Evolutionary conservation across 352 stramenopile species (phyloP).

Genomic region (Phytopythium cucurbitacearum): DNA sequence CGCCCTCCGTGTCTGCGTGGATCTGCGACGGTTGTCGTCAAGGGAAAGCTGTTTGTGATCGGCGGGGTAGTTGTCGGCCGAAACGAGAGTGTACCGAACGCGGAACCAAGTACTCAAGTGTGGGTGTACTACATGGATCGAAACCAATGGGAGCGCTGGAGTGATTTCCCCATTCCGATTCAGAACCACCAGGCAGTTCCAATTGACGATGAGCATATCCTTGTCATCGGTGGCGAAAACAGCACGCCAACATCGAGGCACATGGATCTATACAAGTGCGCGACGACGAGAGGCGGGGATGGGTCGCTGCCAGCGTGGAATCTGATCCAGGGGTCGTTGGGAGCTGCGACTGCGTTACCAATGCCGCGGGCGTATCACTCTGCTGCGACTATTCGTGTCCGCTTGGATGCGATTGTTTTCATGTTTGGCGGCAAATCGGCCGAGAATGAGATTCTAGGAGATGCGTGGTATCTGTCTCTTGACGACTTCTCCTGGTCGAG

Average conservation of each 20-base stretch:
- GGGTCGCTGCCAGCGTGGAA: slow-evolving; percentile 72
- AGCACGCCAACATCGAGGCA: slow-evolving; percentile 66
- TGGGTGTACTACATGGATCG: slow-evolving; percentile 57
- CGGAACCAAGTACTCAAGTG: slow-evolving; percentile 49
- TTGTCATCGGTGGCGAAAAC: slow-evolving; percentile 81
- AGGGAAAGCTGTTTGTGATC: slow-evolving; percentile 71
- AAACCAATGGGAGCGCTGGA: slow-evolving; percentile 70
- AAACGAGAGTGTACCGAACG: slow-evolving; percentile 3
- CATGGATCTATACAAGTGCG: slow-evolving; percentile 84
- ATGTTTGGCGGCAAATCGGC: slow-evolving; percentile 78
- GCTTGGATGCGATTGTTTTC: slow-evolving; percentile 76
- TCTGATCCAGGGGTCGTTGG: slow-evolving; percentile 62
- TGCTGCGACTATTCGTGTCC: slow-evolving; percentile 57
- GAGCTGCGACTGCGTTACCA: slow-evolving; percentile 59
- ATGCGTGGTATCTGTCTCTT: slow-evolving; percentile 79
- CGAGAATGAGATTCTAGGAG: slow-evolving; percentile 67
- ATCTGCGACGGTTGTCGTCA: slow-evolving; percentile 50
- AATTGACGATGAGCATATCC: slow-evolving; percentile 66
- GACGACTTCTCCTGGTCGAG: slow-evolving; percentile 81
- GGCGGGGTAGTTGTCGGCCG: slow-evolving; percentile 39
- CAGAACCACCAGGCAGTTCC: slow-evolving; percentile 71
- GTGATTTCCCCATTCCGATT: slow-evolving; percentile 78
- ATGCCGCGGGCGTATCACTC: slow-evolving; percentile 65
- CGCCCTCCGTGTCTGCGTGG: slow-evolving; percentile 40
- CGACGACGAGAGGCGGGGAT: slow-evolving; percentile 46